Percentiles rank a stretch among this genome's conserved stretches.
Evolutionary conservation across 164 flowering plant species (phyloP).

Genomic region (Pachysandra terminalis): DNA sequence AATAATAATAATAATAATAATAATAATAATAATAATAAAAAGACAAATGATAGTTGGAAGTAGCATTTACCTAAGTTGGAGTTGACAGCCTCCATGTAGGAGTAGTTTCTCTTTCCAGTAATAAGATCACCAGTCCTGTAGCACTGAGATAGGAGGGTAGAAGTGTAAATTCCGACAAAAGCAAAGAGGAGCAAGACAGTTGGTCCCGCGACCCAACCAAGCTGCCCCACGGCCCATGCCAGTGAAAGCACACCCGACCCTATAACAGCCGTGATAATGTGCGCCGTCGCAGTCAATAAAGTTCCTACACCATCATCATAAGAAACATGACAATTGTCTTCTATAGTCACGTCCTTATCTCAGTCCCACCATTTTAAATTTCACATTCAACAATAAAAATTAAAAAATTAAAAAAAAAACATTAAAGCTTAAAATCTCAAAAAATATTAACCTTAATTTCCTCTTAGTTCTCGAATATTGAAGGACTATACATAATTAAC

Average conservation of each 20-base stretch:
- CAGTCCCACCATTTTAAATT: too few relatives aligned
- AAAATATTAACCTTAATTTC: too few relatives aligned
- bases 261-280: constrained; percentile 33
- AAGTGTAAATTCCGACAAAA: constrained; percentile 29
- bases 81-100: constrained; percentile 38
- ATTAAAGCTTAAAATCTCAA: too few relatives aligned
- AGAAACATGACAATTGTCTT: too few relatives aligned
- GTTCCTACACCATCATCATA: constrained; percentile 25
- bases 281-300: constrained; percentile 37
- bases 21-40: too few relatives aligned
- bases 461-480: too few relatives aligned
- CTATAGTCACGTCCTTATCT: too few relatives aligned
- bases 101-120: constrained; percentile 32
- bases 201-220: constrained; percentile 46
- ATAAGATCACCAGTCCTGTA: constrained; percentile 41
- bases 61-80: constrained; percentile 40
- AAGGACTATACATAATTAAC: too few relatives aligned
- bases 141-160: constrained; percentile 36
- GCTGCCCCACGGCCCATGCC: constrained; percentile 46
- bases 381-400: too few relatives aligned
- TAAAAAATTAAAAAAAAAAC: too few relatives aligned
- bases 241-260: constrained; percentile 43
- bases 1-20: neutral
- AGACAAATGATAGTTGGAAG: neutral
- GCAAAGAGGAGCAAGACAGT: constrained; percentile 28